These are phyloP conservation scores for Capronia americana DNA, from an alignment of 2,329 filamentous ascomycete species.

Conservation along the genomic window DNA sequence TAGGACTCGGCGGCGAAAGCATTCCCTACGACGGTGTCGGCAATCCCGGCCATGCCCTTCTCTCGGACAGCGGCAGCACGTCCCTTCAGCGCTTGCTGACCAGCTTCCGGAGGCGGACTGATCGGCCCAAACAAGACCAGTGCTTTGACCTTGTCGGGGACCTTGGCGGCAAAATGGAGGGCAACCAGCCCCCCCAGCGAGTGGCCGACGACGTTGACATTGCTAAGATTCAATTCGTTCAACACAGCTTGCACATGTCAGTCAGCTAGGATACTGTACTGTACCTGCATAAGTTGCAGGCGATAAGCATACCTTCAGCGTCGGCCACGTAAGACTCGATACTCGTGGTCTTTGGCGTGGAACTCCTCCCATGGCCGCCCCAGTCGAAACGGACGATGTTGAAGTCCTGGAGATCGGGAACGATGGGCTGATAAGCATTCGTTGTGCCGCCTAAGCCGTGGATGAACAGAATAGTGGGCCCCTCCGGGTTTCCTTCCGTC, in stretches of 20 bases:
- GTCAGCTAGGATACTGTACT: not conserved
- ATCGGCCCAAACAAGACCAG: slow-evolving; percentile 58
- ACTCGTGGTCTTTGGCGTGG: slow-evolving; percentile 51
- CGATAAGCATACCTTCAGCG: slow-evolving; percentile 9
- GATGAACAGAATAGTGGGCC: slow-evolving; percentile 51
- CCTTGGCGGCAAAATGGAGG: slow-evolving; percentile 48
- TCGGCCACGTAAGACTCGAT: slow-evolving; percentile 24
- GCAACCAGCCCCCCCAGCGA: slow-evolving; percentile 60
- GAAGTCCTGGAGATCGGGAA: slow-evolving; percentile 45
- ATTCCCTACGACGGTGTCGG: slow-evolving; percentile 48
- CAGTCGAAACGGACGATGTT: slow-evolving; percentile 58
- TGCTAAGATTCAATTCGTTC: slow-evolving; percentile 46
- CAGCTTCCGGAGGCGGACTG: slow-evolving; percentile 51
- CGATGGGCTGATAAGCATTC: slow-evolving; percentile 55
- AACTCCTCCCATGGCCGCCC: slow-evolving; percentile 62
- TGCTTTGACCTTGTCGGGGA: slow-evolving; percentile 50
- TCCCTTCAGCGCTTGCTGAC: slow-evolving; percentile 40
- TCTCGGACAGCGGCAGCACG: slow-evolving; percentile 52
- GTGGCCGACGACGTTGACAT: slow-evolving; percentile 45
- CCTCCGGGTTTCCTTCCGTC: slow-evolving; percentile 17
- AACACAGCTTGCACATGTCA: slow-evolving; percentile 6
- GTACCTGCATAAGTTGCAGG: not conserved
- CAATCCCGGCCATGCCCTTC: slow-evolving; percentile 50
- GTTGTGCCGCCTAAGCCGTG: slow-evolving; percentile 60
- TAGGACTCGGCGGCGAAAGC: slow-evolving; percentile 20